phyloP scores from a whole-genome alignment of 2,329 filamentous ascomycete genomes.

The Cladophialophora carrionii region DNA sequence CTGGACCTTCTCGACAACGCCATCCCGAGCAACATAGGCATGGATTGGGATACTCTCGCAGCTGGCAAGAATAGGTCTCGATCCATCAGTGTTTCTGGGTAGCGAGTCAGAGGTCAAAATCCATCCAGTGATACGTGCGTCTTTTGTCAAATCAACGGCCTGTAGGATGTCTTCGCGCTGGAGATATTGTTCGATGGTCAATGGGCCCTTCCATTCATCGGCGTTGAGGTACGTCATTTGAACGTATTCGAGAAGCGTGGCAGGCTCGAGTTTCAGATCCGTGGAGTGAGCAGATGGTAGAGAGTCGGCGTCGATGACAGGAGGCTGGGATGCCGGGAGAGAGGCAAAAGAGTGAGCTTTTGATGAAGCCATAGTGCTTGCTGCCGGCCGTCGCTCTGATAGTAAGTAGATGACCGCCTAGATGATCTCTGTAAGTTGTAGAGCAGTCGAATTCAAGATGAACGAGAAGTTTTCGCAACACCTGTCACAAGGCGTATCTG shows the following conservation, averaged over 20 bases:
- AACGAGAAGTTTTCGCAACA: not conserved
- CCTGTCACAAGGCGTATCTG: conserved; percentile 7
- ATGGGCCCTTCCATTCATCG: conserved; percentile 60
- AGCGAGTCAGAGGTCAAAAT: conserved; percentile 57
- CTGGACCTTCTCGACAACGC: conserved; percentile 57
- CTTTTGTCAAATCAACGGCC: conserved; percentile 56
- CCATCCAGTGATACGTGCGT: conserved; percentile 63
- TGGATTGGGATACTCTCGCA: conserved; percentile 60
- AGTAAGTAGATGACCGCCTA: conserved; percentile 2
- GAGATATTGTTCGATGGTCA: conserved; percentile 60
- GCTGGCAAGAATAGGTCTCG: conserved; percentile 57
- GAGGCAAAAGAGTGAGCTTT: conserved; percentile 5
- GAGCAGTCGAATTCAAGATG: not conserved
- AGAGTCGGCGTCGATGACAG: conserved; percentile 41
- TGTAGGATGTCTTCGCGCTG: conserved; percentile 59
- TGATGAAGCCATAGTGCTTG: conserved; percentile 19
- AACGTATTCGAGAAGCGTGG: conserved; percentile 58
- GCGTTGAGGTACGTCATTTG: conserved; percentile 59
- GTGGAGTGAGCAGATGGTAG: conserved; percentile 57
- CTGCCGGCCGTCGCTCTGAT: conserved; percentile 5
- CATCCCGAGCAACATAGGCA: conserved; percentile 46
- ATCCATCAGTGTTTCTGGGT: conserved; percentile 42
- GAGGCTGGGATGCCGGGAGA: conserved; percentile 21
- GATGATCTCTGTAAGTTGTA: not conserved
- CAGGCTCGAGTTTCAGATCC: conserved; percentile 57